A percentile compares a stretch with the other conserved stretches of the same genome.
Evolutionary conservation across 306 rosid genomes (phyloP).

Genomic region (Casuarina equisetifolia): DNA sequence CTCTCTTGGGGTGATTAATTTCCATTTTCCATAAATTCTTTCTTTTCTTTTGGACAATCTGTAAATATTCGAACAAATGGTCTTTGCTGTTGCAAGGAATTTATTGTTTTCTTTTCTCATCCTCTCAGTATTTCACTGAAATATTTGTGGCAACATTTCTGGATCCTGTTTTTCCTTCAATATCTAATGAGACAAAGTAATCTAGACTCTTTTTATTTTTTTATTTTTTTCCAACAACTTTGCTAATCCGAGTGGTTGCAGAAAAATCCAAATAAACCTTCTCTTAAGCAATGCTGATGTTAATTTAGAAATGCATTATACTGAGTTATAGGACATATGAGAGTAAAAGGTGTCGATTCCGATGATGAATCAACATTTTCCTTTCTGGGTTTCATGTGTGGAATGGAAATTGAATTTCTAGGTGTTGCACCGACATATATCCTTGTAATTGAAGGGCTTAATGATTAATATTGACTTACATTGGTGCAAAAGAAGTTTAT

Average conservation of each 20-base stretch:
- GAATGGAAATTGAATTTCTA: constrained; percentile 61
- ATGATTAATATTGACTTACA: constrained; percentile 20
- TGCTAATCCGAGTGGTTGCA: background rate
- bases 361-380: constrained; percentile 11
- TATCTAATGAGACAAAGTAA: too few species aligned
- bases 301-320: background rate
- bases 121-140: background rate
- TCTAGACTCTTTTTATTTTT: background rate
- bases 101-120: background rate
- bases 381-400: constrained; percentile 63
- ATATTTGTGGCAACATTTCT: background rate
- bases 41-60: background rate
- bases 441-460: constrained; percentile 40
- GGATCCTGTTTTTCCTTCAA: too few species aligned
- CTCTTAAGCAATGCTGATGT: background rate
- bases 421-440: constrained; percentile 78
- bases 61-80: background rate
- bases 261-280: background rate
- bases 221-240: background rate
- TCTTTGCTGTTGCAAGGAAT: background rate
- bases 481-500: background rate
- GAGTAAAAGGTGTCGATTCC: constrained; percentile 17
- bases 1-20: background rate
- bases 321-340: background rate
- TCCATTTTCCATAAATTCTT: too few species aligned